Conservation (phyloP, 225 moss, liverwort and hornwort species). For the Marchantia polymorpha region DNA sequence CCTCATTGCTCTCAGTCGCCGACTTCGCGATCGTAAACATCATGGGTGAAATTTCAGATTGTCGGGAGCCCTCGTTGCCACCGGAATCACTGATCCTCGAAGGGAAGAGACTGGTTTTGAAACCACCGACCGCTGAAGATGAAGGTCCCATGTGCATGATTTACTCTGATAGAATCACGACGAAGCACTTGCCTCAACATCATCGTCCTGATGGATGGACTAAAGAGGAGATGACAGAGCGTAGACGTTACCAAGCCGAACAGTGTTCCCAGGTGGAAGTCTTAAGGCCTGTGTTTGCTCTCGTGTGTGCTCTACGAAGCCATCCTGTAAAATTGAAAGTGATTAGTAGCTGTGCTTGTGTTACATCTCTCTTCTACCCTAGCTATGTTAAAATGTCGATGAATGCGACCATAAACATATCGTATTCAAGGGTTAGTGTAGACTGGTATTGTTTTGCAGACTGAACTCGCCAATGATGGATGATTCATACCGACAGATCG, state of each 20-base stretch:
- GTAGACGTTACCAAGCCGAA: slow-evolving; percentile 1
- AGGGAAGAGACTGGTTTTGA: slow-evolving; percentile 29
- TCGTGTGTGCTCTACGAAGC: background rate
- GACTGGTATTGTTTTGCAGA: too few species aligned
- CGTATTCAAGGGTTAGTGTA: too few species aligned
- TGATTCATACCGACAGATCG: background rate
- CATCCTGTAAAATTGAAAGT: too few species aligned
- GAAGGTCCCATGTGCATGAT: slow-evolving; percentile 31
- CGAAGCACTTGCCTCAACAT: slow-evolving; percentile 34
- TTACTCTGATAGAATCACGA: slow-evolving; percentile 33
- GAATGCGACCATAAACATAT: too few species aligned
- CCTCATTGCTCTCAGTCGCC: too few species aligned
- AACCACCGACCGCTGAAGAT: slow-evolving; percentile 29
- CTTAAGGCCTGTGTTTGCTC: background rate
- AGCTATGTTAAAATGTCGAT: too few species aligned
- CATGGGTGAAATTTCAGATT: background rate
- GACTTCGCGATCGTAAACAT: too few species aligned
- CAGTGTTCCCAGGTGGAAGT: background rate
- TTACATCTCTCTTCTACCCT: too few species aligned
- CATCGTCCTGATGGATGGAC: slow-evolving; percentile 34
- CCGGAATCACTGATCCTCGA: slow-evolving; percentile 23
- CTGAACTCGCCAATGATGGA: too few species aligned
- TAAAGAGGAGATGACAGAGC: slow-evolving; percentile 20
- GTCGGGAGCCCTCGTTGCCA: background rate
- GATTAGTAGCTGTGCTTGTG: too few species aligned